Conservation (phyloP, 148 eudicot genomes). For the Tetragonia tetragonoides region DNA sequence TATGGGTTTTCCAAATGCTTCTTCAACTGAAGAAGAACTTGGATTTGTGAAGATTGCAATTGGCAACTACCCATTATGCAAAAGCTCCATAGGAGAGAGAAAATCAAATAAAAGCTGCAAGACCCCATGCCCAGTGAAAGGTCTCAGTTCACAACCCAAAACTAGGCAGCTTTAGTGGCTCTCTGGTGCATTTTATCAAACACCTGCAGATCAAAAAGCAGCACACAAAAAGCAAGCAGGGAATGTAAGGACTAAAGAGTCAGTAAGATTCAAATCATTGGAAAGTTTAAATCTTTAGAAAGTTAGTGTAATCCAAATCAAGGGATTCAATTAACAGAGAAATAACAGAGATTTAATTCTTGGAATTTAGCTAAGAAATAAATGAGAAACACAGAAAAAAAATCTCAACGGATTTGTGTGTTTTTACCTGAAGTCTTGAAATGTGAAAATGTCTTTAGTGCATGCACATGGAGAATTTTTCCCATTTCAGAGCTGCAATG, state of each 20-base stretch:
- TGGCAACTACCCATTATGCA: slow-evolving; percentile 34
- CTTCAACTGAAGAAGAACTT: slow-evolving; percentile 58
- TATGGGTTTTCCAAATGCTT: slow-evolving; percentile 69
- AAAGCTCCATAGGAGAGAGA: slow-evolving; percentile 37
- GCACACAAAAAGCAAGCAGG: neutral
- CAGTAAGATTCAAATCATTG: neutral
- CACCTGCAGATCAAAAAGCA: neutral
- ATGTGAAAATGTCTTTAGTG: neutral
- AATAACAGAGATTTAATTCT: slow-evolving; percentile 11
- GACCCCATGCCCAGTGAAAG: slow-evolving; percentile 6
- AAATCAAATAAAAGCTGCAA: slow-evolving; percentile 31
- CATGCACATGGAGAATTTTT: slow-evolving; percentile 11
- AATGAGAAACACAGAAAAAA: slow-evolving; percentile 3
- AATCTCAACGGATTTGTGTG: neutral
- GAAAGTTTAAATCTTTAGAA: neutral
- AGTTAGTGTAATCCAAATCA: neutral
- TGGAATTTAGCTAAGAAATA: neutral
- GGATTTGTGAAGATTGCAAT: slow-evolving; percentile 56
- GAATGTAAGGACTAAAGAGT: neutral
- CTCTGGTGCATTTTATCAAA: neutral
- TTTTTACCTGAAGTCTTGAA: slow-evolving; percentile 9
- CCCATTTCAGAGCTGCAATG: slow-evolving; percentile 1
- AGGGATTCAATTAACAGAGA: slow-evolving; percentile 8
- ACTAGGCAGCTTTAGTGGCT: neutral
- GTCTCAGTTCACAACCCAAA: neutral